Evolutionary conservation across 768 basidiomycete species (phyloP).

Genomic region (Holtermanniella nyarrowii): DNA sequence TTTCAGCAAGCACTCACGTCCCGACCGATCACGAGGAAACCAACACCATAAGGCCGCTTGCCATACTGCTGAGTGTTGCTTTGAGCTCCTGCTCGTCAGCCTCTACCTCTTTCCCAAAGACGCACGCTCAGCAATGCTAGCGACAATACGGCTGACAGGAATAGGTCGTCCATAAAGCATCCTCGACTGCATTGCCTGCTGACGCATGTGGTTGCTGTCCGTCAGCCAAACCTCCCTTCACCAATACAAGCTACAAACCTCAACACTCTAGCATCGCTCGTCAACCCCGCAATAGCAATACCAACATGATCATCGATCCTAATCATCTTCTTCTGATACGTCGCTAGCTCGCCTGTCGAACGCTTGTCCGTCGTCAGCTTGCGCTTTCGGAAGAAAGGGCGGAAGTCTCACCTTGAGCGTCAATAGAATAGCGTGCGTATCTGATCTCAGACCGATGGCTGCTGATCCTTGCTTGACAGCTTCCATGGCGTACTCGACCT

Average conservation of each 20-base stretch:
- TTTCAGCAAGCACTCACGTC: constrained; percentile 46
- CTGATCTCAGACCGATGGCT: constrained; percentile 90
- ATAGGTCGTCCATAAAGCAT: constrained; percentile 94
- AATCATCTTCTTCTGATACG: constrained; percentile 99
- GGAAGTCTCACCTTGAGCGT: constrained; percentile 66
- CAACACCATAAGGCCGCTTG: constrained; percentile 92
- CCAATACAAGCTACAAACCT: constrained; percentile 51
- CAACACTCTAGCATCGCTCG: constrained; percentile 92
- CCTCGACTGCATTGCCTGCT: constrained; percentile 88
- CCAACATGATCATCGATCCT: constrained; percentile 98
- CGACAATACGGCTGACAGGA: constrained; percentile 86
- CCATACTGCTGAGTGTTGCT: constrained; percentile 99
- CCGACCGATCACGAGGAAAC: constrained; percentile 91
- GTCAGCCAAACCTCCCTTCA: not conserved
- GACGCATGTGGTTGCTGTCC: constrained; percentile 93
- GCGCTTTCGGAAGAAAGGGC: not conserved
- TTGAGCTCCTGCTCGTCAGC: constrained; percentile 67
- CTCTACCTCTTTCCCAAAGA: not conserved
- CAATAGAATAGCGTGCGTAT: constrained; percentile 84
- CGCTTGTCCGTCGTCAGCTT: constrained; percentile 48
- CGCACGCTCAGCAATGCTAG: constrained; percentile 83
- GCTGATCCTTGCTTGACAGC: constrained; percentile 99
- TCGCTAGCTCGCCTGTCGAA: constrained; percentile 93
- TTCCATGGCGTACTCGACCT: constrained; percentile 97
- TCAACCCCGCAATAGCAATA: constrained; percentile 98